Conservation (phyloP, 176 grass and related monocot genomes). For the Carex kokanica region DNA sequence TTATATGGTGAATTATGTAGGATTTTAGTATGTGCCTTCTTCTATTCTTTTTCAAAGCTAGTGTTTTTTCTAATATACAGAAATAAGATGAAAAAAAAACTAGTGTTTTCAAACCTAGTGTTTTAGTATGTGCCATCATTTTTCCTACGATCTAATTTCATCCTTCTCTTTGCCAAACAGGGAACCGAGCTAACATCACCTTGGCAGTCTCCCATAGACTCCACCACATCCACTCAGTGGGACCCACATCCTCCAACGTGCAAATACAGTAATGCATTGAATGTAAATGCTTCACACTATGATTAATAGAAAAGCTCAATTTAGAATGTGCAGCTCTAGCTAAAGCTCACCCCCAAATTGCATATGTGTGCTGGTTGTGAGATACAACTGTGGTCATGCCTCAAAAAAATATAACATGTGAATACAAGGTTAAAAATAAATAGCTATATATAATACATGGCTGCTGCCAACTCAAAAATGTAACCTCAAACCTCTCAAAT, state of each 20-base stretch:
- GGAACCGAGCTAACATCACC: not conserved
- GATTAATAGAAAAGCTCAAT: slow-evolving; percentile 12
- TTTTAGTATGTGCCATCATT: no score
- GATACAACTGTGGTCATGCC: not conserved
- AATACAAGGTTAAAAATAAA: not conserved
- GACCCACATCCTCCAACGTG: slow-evolving; percentile 1
- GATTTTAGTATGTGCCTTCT: no score
- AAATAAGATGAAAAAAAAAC: no score
- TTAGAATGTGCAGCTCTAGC: slow-evolving; percentile 11
- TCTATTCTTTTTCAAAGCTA: no score
- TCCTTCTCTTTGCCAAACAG: not conserved
- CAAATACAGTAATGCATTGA: not conserved
- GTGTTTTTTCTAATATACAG: no score
- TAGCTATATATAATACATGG: not conserved
- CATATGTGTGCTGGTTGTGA: not conserved
- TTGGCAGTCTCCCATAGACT: slow-evolving; percentile 1
- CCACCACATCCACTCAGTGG: not conserved
- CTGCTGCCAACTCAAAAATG: not conserved
- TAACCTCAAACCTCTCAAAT: not conserved
- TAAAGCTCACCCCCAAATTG: not conserved
- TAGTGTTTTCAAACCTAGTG: no score
- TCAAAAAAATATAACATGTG: not conserved
- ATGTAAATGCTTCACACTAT: not conserved
- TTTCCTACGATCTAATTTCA: not conserved
- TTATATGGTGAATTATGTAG: no score